Base-by-base conservation (phyloP, 768 basidiomycete genomes). In the Tephrocybe sp. region DNA sequence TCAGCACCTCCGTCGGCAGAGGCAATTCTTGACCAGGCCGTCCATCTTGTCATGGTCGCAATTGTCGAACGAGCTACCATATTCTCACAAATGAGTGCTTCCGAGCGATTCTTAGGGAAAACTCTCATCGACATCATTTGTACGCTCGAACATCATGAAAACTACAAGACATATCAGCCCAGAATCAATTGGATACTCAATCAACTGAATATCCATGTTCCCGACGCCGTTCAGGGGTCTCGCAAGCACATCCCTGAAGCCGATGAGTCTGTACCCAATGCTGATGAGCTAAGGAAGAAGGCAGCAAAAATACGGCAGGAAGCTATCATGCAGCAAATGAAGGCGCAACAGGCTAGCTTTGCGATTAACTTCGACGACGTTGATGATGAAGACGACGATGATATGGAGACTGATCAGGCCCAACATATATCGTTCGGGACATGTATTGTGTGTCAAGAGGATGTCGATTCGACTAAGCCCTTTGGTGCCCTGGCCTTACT, bases 401-500 rank as follows among this genome's bases (percentile, higher is more conserved):
- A 81, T 5, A 81, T 79, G 61, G 73, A 74, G 28, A 78, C 79
- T 8, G 70, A 76, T 7, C 71, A 68, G 1, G 77, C 77, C 15
- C 73, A 76, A 41, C 63, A 76, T 18, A 64, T 78, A 2, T 86
- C 86, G 11, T 87, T 85, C 53, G 96, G 96, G 2, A 88, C 87
- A n/a, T 99, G 97, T 65, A 98, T 99, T 55, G 94, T 98, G 9
- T 99, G 97, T 59, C 97, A 98, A 65, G 97, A 98, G 64, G 91
- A 94, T 54, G 80, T 98, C 45, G 88, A 83, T 58, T 64, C 78
- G 2, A 69, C 77, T 14, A 78, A 80, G 53, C 74, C 90, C 0
- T 98, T 97, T 66, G 97, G 97, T 4, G 81, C 83, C 25, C 80
- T 99, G 15, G 92, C 90, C 1, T 73, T 95, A 40, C 65, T 99